Evolutionary conservation across 108 stramenopile genomes (phyloP).

Genomic region (Cyclostephanos invisitatus): DNA sequence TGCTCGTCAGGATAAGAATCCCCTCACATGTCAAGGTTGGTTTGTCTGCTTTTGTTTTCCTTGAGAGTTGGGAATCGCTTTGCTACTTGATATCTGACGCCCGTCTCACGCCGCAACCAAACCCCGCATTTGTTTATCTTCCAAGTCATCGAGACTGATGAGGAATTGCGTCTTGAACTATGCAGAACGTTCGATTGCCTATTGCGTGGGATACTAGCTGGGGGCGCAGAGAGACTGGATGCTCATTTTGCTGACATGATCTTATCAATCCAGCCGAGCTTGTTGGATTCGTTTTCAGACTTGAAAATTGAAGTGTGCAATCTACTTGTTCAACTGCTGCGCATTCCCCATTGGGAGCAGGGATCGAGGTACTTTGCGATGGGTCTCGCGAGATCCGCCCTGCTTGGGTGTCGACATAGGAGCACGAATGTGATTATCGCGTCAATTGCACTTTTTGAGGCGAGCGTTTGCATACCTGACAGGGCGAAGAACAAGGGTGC

Average conservation of each 20-base stretch:
- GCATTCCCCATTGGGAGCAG: slow-evolving; percentile 45
- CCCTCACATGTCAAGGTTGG: slow-evolving; percentile 17
- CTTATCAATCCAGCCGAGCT: slow-evolving; percentile 44
- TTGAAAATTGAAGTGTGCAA: slow-evolving; percentile 40
- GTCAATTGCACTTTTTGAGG: slow-evolving; percentile 49
- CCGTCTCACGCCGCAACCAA: background rate
- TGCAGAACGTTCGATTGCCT: slow-evolving; percentile 46
- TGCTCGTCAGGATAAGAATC: slow-evolving; percentile 51
- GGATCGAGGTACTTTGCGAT: slow-evolving; percentile 55
- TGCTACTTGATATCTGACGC: background rate
- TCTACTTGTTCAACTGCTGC: slow-evolving; percentile 38
- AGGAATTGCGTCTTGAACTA: slow-evolving; percentile 55
- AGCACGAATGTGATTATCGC: slow-evolving; percentile 56
- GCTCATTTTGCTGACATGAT: slow-evolving; percentile 62
- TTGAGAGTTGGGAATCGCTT: background rate
- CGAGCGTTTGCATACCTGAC: slow-evolving; percentile 52
- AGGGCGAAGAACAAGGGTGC: slow-evolving; percentile 69
- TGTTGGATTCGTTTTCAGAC: slow-evolving; percentile 57
- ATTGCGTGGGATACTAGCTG: slow-evolving; percentile 24
- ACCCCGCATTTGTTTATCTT: background rate
- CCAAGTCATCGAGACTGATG: slow-evolving; percentile 51
- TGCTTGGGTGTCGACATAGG: slow-evolving; percentile 51
- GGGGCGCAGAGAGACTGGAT: slow-evolving; percentile 33
- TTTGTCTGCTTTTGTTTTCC: background rate
- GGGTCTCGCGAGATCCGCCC: slow-evolving; percentile 50